Evolutionary conservation across 352 stramenopile genomes (phyloP).

Genomic region (Chloridella minuta): DNA sequence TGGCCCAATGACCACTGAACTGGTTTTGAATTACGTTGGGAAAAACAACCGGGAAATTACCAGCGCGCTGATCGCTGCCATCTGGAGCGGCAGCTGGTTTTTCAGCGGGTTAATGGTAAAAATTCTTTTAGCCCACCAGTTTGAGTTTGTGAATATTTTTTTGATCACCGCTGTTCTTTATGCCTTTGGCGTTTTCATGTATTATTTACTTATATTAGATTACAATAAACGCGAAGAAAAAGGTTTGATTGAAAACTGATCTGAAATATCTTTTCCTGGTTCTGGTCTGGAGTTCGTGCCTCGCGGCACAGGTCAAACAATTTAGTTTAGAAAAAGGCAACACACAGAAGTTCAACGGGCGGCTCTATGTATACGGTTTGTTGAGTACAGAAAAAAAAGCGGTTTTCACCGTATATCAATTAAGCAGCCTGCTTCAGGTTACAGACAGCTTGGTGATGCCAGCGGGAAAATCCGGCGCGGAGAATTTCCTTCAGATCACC

Average conservation of each 20-base stretch:
- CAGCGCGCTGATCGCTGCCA: not conserved
- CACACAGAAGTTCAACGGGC: not conserved
- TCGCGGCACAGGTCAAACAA: not conserved
- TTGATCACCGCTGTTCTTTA: not conserved
- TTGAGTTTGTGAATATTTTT: not conserved
- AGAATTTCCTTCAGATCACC: not conserved
- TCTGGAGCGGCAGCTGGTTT: not conserved
- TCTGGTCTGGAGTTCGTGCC: too few species aligned
- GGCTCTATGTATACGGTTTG: not conserved
- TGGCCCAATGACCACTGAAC: not conserved
- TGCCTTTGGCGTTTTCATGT: not conserved
- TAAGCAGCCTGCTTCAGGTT: not conserved
- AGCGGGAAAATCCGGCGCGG: not conserved
- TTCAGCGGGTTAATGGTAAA: not conserved
- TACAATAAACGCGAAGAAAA: not conserved
- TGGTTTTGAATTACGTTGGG: not conserved
- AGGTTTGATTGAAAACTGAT: not conserved
- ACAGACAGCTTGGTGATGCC: not conserved
- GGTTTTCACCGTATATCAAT: not conserved
- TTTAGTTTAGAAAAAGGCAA: not conserved
- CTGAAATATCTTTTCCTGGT: too few species aligned
- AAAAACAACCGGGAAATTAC: not conserved
- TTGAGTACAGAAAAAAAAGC: not conserved
- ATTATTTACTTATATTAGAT: slow-evolving; percentile 1
- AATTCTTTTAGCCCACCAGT: not conserved